Percentiles rank a stretch among this genome's conserved stretches.
These are phyloP conservation scores for Calycina marina DNA, from an alignment of 2,329 filamentous ascomycete genomes.

Conservation along the genomic window DNA sequence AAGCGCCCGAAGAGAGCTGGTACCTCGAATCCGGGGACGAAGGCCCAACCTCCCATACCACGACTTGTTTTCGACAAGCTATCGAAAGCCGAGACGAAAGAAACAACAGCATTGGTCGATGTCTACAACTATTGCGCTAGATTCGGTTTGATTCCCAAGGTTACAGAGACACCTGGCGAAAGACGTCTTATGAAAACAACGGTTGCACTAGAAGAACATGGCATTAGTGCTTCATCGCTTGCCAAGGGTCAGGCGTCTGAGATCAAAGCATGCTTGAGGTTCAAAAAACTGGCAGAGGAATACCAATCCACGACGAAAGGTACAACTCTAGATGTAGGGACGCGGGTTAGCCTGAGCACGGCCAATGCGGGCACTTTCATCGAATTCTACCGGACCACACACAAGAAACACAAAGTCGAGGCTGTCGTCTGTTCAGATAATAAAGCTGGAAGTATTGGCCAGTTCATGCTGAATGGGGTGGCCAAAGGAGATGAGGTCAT, in stretches of 20 bases:
- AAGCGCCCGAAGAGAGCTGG: too few relatives aligned
- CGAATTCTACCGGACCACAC: too few relatives aligned
- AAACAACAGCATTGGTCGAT: neutral
- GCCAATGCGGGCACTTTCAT: neutral
- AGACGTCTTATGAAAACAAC: neutral
- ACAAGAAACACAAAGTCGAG: too few relatives aligned
- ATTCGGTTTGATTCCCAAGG: conserved; percentile 1
- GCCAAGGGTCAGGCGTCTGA: neutral
- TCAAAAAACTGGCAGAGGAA: neutral
- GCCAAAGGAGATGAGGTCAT: too few relatives aligned
- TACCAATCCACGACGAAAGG: neutral
- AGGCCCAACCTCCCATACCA: too few relatives aligned
- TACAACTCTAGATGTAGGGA: neutral
- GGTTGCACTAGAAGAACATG: neutral
- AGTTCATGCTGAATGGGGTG: too few relatives aligned
- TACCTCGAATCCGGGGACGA: too few relatives aligned
- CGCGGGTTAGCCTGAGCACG: too few relatives aligned
- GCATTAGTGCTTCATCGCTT: neutral
- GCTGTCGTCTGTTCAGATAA: neutral
- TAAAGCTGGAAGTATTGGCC: neutral
- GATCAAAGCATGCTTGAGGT: neutral
- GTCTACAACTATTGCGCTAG: conserved; percentile 1
- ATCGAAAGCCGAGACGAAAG: too few relatives aligned
- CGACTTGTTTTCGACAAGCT: too few relatives aligned
- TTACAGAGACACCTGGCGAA: neutral